Evolutionary conservation across 2,329 filamentous ascomycete species (phyloP).

Genomic region (Scytalidium lignicola): DNA sequence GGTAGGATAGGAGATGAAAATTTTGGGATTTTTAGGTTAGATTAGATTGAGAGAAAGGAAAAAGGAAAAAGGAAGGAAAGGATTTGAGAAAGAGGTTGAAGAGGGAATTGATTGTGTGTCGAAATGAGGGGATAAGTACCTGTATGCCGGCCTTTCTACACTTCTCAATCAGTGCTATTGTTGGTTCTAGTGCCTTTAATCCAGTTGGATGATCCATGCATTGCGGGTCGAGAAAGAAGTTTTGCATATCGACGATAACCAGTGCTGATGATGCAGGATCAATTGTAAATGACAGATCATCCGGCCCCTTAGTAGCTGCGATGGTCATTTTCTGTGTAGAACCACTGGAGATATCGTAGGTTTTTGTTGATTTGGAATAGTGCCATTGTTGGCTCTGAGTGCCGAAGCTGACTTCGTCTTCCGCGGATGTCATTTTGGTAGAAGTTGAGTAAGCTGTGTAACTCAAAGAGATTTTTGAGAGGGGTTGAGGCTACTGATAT

Average conservation of each 20-base stretch:
- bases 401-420: no score
- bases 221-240: slow-evolving; percentile 41
- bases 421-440: no score
- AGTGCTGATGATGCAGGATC: slow-evolving; percentile 38
- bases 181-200: slow-evolving; percentile 36
- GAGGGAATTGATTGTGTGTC: no score
- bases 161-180: slow-evolving; percentile 35
- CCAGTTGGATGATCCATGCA: slow-evolving; percentile 37
- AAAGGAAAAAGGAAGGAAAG: no score
- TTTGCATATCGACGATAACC: slow-evolving; percentile 49
- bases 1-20: not conserved
- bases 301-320: slow-evolving; percentile 22
- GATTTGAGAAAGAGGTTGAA: no score
- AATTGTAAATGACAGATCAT: slow-evolving; percentile 31
- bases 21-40: not conserved
- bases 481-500: no score
- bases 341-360: slow-evolving; percentile 14
- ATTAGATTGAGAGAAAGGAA: no score
- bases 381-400: slow-evolving; percentile 14
- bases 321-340: slow-evolving; percentile 16
- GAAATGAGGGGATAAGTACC: slow-evolving; percentile 17
- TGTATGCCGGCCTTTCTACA: slow-evolving; percentile 46
- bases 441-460: no score
- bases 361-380: slow-evolving; percentile 11
- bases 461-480: no score